These are phyloP conservation scores for Reticulascus tulasneorum DNA, from an alignment of 2,329 filamentous ascomycete genomes.

Conservation along the genomic window DNA sequence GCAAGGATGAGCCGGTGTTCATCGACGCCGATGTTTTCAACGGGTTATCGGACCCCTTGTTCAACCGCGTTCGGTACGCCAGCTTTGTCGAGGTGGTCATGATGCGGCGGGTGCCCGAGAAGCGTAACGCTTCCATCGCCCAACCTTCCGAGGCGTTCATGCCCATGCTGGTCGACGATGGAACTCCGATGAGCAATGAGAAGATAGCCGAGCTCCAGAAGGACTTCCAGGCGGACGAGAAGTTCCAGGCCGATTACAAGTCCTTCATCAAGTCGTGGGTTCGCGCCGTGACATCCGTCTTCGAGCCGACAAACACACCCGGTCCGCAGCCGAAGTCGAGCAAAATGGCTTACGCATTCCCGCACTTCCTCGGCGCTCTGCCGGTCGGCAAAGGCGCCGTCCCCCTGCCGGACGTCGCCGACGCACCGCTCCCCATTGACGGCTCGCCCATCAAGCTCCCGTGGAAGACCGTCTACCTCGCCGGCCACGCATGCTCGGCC, in stretches of 20 bases:
- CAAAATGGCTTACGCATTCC: constrained; percentile 47
- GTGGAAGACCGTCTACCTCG: constrained; percentile 70
- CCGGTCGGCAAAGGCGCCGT: constrained; percentile 57
- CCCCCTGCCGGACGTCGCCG: constrained; percentile 62
- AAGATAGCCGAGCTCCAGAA: constrained; percentile 14
- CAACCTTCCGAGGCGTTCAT: constrained; percentile 3
- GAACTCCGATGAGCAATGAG: constrained; percentile 10
- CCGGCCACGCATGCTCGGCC: constrained; percentile 63
- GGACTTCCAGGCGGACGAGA: constrained; percentile 14
- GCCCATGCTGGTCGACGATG: constrained; percentile 12
- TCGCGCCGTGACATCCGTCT: constrained; percentile 42
- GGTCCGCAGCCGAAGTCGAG: constrained; percentile 38
- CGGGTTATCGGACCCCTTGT: constrained; percentile 77
- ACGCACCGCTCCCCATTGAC: constrained; percentile 44
- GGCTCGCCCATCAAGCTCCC: constrained; percentile 43
- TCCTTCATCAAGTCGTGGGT: constrained; percentile 45
- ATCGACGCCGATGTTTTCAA: constrained; percentile 72
- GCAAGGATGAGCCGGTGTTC: constrained; percentile 82
- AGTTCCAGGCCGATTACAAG: constrained; percentile 23
- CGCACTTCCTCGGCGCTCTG: too few relatives aligned
- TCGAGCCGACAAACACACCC: constrained; percentile 28
- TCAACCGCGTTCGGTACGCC: constrained; percentile 71
- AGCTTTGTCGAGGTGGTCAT: constrained; percentile 71
- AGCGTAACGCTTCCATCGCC: constrained; percentile 21
- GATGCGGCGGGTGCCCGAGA: constrained; percentile 36